Base-by-base conservation (phyloP, 495 filamentous ascomycete species). In the Apodospora peruviana region DNA sequence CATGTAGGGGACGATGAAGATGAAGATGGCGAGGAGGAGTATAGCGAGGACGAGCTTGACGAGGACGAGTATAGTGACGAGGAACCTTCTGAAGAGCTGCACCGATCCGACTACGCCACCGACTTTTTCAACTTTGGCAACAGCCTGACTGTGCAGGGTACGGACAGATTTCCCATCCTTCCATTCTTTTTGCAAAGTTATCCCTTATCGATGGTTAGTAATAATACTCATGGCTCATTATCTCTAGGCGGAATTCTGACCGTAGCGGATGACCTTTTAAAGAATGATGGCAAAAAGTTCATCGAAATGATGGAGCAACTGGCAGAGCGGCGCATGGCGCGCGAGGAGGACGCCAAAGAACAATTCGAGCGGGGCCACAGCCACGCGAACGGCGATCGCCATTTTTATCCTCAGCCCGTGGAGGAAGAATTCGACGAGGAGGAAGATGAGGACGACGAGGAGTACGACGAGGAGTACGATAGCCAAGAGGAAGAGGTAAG, bases 231-330 rank as follows among this genome's bases (percentile, higher is more conserved):
- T 68, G 72, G 65, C 63, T 70, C 59, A 57, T 58, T 60, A 55
- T 63, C 69, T 69, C 52, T 73, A 96, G 91, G 93, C 72, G 94
- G 94, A 53, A 96, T 97, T 61, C 83, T 99, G 60, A 99, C 93
- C 46, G 94, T 99, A 56, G 93, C 93, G 61, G 93, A 99, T 71
- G 93, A 99, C 69, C 76, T 99, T 43, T 78, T 99, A 25, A 96
- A 97, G 68, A 99, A 99, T 66, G 93, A 99, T 65, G 93, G 93
- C 62, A 95, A 95, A 67, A 95, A 96, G 62, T 99, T 99, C 74
- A 99, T 99, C 68, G 93, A 99, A 67, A 97, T 99, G 93, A 99
- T 99, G 94, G 93, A 99, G 65, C 91, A 96, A 65, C 80, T 99
- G 57, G 94, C 93, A 10, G 94, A 99, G 69, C 86, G 91, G 49